Conservation (phyloP, 495 filamentous ascomycete species). For the Podospora conica region DNA sequence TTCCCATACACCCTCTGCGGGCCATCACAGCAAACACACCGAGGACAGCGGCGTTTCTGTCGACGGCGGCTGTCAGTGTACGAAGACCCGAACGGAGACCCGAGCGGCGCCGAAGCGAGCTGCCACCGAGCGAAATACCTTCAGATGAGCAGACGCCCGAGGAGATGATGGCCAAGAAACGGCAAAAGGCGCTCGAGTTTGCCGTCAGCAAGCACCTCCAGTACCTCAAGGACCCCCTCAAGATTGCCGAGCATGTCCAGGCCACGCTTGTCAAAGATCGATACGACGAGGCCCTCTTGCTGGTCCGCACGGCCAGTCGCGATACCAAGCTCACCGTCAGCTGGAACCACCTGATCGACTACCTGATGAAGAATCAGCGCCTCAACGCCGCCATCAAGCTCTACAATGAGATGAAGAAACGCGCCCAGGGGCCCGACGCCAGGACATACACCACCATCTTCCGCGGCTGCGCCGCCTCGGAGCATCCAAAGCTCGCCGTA, state of each 20-base stretch:
- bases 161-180: not conserved
- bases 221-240: slow-evolving; percentile 59
- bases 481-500: slow-evolving; percentile 47
- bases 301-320: slow-evolving; percentile 63
- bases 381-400: slow-evolving; percentile 61
- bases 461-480: slow-evolving; percentile 57
- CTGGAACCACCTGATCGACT: slow-evolving; percentile 83
- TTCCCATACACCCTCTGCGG: slow-evolving; percentile 1
- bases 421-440: slow-evolving; percentile 63
- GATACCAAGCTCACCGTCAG: slow-evolving; percentile 56
- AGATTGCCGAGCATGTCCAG: slow-evolving; percentile 57
- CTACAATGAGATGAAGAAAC: slow-evolving; percentile 98
- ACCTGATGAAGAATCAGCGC: slow-evolving; percentile 53
- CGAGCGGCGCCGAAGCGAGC: not conserved
- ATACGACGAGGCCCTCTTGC: slow-evolving; percentile 53
- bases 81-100: not conserved
- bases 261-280: slow-evolving; percentile 48
- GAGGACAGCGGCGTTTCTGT: not conserved
- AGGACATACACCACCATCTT: slow-evolving; percentile 80
- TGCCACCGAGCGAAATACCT: not conserved
- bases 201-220: slow-evolving; percentile 50
- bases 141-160: slow-evolving; percentile 4
- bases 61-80: not conserved
- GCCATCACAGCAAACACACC: not conserved
- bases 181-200: slow-evolving; percentile 20